Evolutionary conservation across 2,329 filamentous ascomycete species (phyloP).

Genomic region (Trichoderma hamatum): DNA sequence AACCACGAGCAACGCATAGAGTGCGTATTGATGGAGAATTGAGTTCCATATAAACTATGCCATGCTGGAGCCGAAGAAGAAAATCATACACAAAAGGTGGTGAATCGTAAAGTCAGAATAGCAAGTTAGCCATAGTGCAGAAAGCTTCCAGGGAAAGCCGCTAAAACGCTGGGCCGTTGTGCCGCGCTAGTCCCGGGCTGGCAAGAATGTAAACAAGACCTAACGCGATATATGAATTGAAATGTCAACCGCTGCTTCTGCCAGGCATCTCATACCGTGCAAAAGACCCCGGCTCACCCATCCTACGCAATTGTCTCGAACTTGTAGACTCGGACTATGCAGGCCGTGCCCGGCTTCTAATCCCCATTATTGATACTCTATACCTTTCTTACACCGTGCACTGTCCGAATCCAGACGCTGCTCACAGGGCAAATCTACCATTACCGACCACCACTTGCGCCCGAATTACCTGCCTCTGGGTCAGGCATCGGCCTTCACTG

Average conservation of each 20-base stretch:
- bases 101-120: not conserved
- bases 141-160: not conserved
- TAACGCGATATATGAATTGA: conserved; percentile 23
- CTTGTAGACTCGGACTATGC: not conserved
- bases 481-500: not conserved
- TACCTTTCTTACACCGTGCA: conserved; percentile 1
- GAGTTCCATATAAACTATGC: not conserved
- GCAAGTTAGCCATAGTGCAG: not conserved
- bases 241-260: not conserved
- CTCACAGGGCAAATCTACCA: not conserved
- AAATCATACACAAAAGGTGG: not conserved
- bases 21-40: too few relatives aligned
- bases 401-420: not conserved
- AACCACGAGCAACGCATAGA: not conserved
- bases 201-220: conserved; percentile 29
- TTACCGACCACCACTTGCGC: not conserved
- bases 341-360: not conserved
- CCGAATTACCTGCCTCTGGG: not conserved
- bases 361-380: conserved; percentile 5
- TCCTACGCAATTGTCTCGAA: conserved; percentile 16
- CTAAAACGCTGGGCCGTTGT: not conserved
- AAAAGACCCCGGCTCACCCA: conserved; percentile 3
- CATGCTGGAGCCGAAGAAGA: not conserved
- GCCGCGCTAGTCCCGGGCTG: conserved; percentile 24
- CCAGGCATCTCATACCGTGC: not conserved